Evolutionary conservation across 441 rosid genomes (phyloP).

Genomic region (Mallotus repandus): DNA sequence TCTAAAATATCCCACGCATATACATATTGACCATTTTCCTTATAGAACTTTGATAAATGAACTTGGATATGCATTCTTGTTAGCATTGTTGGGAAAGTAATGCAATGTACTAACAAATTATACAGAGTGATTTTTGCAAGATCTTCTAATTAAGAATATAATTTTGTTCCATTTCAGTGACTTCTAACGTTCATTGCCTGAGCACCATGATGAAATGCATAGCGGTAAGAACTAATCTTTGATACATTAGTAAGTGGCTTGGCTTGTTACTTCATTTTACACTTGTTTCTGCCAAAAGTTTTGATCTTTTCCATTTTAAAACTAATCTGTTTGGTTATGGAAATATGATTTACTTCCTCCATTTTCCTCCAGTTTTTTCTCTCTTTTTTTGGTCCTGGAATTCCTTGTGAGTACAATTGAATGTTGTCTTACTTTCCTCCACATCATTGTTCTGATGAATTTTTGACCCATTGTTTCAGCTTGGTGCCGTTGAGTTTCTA

Average conservation of each 20-base stretch:
- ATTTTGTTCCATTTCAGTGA: conserved; percentile 57
- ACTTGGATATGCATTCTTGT: background rate
- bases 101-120: background rate
- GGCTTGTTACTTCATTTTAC: background rate
- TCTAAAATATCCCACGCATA: background rate
- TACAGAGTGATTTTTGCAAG: background rate
- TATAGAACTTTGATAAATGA: background rate
- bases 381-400: too few species aligned
- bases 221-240: conserved; percentile 54
- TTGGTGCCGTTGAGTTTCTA: conserved; percentile 97
- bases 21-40: background rate
- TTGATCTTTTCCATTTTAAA: background rate
- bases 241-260: conserved; percentile 4
- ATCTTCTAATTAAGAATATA: conserved; percentile 22
- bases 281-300: background rate
- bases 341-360: background rate
- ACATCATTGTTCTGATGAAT: background rate
- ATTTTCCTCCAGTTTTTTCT: background rate
- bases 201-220: conserved; percentile 91
- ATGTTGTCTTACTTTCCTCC: background rate
- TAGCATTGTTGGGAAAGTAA: background rate
- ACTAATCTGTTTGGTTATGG: background rate
- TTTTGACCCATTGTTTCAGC: conserved; percentile 53
- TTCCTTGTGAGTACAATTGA: background rate
- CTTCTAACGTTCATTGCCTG: conserved; percentile 72